Percentiles rank a stretch among this genome's conserved stretches.
Evolutionary conservation across 805 yeast genomes (phyloP).

Genomic region (Diddensiella santjacobensis): DNA sequence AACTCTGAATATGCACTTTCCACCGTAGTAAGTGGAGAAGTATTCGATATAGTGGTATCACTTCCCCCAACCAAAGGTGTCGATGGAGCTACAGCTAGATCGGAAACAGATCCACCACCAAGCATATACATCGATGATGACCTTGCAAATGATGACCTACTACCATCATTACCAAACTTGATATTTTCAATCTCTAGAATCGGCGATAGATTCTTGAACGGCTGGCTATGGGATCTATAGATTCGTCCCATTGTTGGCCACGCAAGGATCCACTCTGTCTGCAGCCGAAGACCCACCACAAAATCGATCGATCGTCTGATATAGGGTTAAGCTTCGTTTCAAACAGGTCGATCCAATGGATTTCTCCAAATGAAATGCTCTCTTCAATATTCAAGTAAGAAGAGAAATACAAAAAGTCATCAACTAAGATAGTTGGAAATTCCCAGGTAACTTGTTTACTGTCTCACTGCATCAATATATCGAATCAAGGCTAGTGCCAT

Average conservation of each 20-base stretch:
- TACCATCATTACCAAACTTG: not conserved
- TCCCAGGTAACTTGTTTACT: too few relatives aligned
- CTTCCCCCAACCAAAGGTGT: constrained; percentile 5
- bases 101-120: not conserved
- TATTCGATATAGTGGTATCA: constrained; percentile 2
- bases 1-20: not conserved
- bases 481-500: not conserved
- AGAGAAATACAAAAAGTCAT: too few relatives aligned
- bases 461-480: not conserved
- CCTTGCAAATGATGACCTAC: not conserved
- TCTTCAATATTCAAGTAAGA: too few relatives aligned
- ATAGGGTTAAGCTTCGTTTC: too few relatives aligned
- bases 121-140: not conserved
- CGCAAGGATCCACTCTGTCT: not conserved
- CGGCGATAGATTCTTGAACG: not conserved
- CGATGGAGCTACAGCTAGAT: not conserved
- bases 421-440: too few relatives aligned
- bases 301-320: not conserved
- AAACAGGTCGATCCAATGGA: too few relatives aligned
- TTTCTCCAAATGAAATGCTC: too few relatives aligned
- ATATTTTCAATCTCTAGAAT: not conserved
- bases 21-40: not conserved
- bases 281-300: not conserved
- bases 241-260: not conserved
- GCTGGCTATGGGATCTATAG: not conserved